Conservation (phyloP, 108 stramenopile genomes). For the Cyclotella atomus region DNA sequence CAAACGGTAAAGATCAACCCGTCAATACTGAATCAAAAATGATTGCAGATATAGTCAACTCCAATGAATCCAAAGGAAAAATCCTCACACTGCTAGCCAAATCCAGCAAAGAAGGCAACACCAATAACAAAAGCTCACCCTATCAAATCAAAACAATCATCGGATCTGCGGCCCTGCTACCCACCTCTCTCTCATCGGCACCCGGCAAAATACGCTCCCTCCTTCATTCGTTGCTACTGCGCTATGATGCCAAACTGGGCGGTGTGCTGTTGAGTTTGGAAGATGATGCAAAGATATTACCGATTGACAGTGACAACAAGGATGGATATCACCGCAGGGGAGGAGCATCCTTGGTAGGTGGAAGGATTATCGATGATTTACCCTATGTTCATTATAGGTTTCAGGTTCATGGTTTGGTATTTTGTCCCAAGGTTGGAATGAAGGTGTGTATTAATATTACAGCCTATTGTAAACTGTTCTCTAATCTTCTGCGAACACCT, state of each 20-base stretch:
- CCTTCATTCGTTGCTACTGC: conserved; percentile 41
- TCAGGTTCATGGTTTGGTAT: conserved; percentile 39
- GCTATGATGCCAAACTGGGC: conserved; percentile 46
- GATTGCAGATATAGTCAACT: no score
- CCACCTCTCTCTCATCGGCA: conserved; percentile 34
- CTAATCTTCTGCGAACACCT: no score
- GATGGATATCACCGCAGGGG: neutral
- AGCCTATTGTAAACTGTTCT: no score
- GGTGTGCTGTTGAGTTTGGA: conserved; percentile 50
- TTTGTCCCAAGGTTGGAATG: conserved; percentile 51
- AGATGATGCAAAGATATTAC: conserved; percentile 28
- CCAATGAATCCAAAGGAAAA: neutral
- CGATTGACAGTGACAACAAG: no score
- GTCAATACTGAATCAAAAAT: no score
- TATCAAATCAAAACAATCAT: conserved; percentile 47
- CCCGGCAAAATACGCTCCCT: conserved; percentile 25
- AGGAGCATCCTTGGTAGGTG: conserved; percentile 33
- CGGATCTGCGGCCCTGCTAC: conserved; percentile 50
- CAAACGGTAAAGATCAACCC: neutral
- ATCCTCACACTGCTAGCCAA: conserved; percentile 18
- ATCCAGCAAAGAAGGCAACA: neutral
- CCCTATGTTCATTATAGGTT: conserved; percentile 49
- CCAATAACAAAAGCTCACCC: conserved; percentile 25
- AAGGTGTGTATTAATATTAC: conserved; percentile 16
- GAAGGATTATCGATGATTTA: conserved; percentile 48